Evolutionary conservation across 495 filamentous ascomycete genomes (phyloP), one percentile per base, ranked within the genome.

Genomic region (Cercophora newfieldiana): DNA sequence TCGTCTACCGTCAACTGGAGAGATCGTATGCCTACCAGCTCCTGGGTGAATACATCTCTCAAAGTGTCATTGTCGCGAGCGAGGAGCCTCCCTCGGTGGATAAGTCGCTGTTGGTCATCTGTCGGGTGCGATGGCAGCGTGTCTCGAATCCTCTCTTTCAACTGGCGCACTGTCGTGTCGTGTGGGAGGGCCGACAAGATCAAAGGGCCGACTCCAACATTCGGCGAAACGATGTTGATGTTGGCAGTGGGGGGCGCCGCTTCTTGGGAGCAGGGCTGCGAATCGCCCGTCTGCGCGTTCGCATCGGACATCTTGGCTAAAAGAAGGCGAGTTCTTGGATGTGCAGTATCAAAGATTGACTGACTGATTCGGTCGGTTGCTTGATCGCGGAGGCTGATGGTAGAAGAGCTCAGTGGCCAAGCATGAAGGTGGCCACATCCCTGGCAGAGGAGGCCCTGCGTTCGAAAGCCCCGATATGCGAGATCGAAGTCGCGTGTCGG

Each of bases 171-270:
- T 1, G 88, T 91, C 0, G 83, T 85, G 0, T 83, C 75, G 4
- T 81, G 75, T 2, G 86, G 76, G 18, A 91, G 62, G 21, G 80
- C 74, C 1, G 80, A 70, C 59, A 92, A 82, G 19, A 80, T 80
- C 44, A 90, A 74, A 6, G 81, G 83, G 28, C 81, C 80, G 53
- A 88, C 79, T 25, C 85, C 84, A 30, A 81, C 70, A 1, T 87
- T 88, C 2, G 89, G 89, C 67, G 88, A 91, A 10, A 91, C 68
- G 50, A 92, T 79, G 68, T 89, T 81, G 29, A 93, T 76, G 29
- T 82, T 85, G 67, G 91, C 80, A 14, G 66, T 71, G 48, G 71
- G 55, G 65, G 63, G 69, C 53, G 60, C 60, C 29, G 64, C 63
- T 37, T 58, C 70, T 18, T 70, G 55, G 25, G 69, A n/a, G 29